Percentiles rank a stretch among this genome's conserved stretches.
Evolutionary conservation across 108 stramenopile genomes (phyloP).

Genomic region (Fragilaria crotonensis): DNA sequence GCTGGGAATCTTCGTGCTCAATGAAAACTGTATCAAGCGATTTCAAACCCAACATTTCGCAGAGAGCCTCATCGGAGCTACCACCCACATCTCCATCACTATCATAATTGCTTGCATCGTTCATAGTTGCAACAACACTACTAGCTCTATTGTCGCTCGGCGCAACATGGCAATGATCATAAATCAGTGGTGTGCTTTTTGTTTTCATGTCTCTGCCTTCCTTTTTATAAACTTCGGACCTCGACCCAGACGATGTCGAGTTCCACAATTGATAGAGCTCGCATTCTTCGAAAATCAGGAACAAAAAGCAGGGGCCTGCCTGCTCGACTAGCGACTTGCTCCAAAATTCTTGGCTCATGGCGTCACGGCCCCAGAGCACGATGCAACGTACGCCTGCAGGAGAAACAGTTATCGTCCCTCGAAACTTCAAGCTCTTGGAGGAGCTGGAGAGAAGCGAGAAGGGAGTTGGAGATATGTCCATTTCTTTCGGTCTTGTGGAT

Average conservation of each 20-base stretch:
- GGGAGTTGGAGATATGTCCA: slow-evolving; percentile 86
- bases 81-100: slow-evolving; percentile 11
- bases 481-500: slow-evolving; percentile 91
- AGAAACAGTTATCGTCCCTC: slow-evolving; percentile 88
- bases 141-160: not conserved
- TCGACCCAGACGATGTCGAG: too few relatives aligned
- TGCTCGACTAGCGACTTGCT: too few relatives aligned
- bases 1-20: not conserved
- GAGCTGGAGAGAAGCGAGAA: slow-evolving; percentile 96
- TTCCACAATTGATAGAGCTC: too few relatives aligned
- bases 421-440: slow-evolving; percentile 98
- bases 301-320: too few relatives aligned
- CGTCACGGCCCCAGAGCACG: too few relatives aligned
- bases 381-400: slow-evolving; percentile 81
- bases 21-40: slow-evolving; percentile 11
- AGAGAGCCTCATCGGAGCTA: slow-evolving; percentile 48
- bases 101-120: too few relatives aligned
- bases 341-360: too few relatives aligned
- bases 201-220: too few relatives aligned
- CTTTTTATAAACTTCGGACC: too few relatives aligned
- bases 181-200: too few relatives aligned
- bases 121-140: too few relatives aligned
- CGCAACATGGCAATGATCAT: not conserved
- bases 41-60: slow-evolving; percentile 51
- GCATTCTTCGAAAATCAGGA: too few relatives aligned